A percentile compares a stretch with the other conserved stretches of the same genome.
These are phyloP conservation scores for Colletotrichum cereale DNA, from an alignment of 2,329 filamentous ascomycete genomes.

Conservation along the genomic window DNA sequence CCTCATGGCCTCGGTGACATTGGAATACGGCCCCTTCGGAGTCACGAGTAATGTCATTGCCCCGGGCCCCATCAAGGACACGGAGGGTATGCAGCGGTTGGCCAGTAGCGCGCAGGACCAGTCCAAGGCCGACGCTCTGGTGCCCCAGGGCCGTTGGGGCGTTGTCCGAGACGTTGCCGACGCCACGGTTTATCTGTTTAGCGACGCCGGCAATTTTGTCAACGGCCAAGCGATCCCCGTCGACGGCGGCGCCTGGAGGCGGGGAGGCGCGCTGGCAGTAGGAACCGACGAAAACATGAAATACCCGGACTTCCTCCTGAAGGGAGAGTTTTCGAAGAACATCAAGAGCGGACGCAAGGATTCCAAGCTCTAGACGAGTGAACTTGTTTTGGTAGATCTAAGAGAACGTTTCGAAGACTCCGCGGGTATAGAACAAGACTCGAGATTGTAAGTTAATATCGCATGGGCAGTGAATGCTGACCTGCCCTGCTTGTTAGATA, in stretches of 20 bases:
- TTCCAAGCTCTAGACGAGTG: constrained; percentile 54
- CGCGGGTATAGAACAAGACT: constrained; percentile 11
- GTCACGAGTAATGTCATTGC: constrained; percentile 90
- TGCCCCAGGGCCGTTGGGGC: constrained; percentile 84
- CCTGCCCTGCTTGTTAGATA: constrained; percentile 21
- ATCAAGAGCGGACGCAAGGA: constrained; percentile 51
- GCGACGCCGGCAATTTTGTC: constrained; percentile 86
- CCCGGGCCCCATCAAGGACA: constrained; percentile 86
- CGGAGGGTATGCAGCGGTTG: constrained; percentile 82
- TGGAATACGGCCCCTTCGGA: constrained; percentile 91
- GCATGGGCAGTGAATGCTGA: constrained; percentile 17
- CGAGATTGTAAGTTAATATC: constrained; percentile 21
- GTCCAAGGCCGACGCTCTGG: constrained; percentile 53
- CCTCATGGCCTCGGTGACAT: constrained; percentile 80
- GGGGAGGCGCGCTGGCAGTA: constrained; percentile 60
- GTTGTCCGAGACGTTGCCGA: constrained; percentile 90
- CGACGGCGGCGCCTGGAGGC: constrained; percentile 71
- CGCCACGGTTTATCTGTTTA: constrained; percentile 90
- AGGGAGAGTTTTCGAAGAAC: constrained; percentile 50
- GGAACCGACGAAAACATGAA: constrained; percentile 61
- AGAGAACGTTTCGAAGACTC: constrained; percentile 6
- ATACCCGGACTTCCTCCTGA: constrained; percentile 65
- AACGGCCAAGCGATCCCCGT: constrained; percentile 86
- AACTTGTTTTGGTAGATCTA: not conserved
- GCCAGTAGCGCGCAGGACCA: constrained; percentile 55